Evolutionary conservation across 345 rosid genomes (phyloP).

Genomic region (Acer negundo): DNA sequence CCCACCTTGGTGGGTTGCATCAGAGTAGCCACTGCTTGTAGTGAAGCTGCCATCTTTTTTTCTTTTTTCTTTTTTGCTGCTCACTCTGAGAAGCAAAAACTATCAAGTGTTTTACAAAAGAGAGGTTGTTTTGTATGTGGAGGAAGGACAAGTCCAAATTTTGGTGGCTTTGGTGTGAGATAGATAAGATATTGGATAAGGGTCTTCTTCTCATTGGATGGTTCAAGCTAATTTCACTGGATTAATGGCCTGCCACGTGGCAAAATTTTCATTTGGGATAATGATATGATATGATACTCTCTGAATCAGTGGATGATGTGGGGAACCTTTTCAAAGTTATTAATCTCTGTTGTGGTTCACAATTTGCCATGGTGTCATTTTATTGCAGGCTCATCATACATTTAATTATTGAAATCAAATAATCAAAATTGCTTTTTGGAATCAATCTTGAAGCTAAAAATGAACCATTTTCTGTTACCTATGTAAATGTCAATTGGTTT

Average conservation of each 20-base stretch:
- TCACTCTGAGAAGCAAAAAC: neutral
- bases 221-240: conserved; percentile 31
- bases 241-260: conserved; percentile 56
- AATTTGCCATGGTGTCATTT: too few species aligned
- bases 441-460: too few species aligned
- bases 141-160: neutral
- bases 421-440: too few species aligned
- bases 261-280: conserved; percentile 20
- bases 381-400: too few species aligned
- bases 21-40: conserved; percentile 86
- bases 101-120: neutral
- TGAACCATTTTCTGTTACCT: too few species aligned
- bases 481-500: too few species aligned
- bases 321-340: neutral
- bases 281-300: conserved; percentile 29
- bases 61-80: too few species aligned
- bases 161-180: conserved; percentile 41
- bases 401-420: too few species aligned
- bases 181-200: conserved; percentile 84
- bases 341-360: too few species aligned
- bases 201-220: conserved; percentile 59
- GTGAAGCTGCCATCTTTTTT: conserved; percentile 71
- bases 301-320: conserved; percentile 32
- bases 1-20: conserved; percentile 75
- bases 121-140: neutral